Evolutionary conservation across 2,329 filamentous ascomycete genomes (phyloP), one percentile per base, ranked within the genome.

Genomic region (Penicillium sp.): DNA sequence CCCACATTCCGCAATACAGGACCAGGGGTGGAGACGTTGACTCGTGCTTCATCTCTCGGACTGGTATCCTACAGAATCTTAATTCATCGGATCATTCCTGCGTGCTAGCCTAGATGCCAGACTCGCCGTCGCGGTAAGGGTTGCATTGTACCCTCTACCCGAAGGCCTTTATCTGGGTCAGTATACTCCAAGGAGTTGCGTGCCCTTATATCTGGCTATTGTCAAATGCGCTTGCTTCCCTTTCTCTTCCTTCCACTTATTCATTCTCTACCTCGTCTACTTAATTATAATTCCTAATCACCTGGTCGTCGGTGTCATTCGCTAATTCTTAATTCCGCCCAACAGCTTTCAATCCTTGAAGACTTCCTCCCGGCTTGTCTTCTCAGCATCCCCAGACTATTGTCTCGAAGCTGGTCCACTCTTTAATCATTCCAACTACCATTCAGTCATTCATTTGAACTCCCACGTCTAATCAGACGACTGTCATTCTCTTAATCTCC

Each of bases 381-480:
- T 59, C 64, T 64, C 71, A 70, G 69, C 70, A 70, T 68, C 60
- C 60, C n/a, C 66, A 39, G 72, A 72, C 72, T 77, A 74, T 75
- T 64, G 63, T 74, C 74, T 71, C 56, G 55, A 66, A 68, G 67
- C 73, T 75, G 75, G 68, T 71, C 66, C 75, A 71, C 70, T 75
- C 72, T 73, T 80, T 77, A 78, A 75, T 78, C 73, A 70, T 54
- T 73, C 81, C 80, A 84, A 84, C 82, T 84, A 84, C 79, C 80
- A 47, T 78, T 78, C 83, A 76, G 74, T 86, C 83, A 72, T 82
- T 84, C 78, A 71, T 73, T 73, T 60, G 53, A 57, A 51, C 27
- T 62, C 35, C 62, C 68, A 64, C 73, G 49, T 48, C 52, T 75
- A 74, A 74, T 71, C 61, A 63, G 58, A 72, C 76, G 79, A 79